Evolutionary conservation across 495 filamentous ascomycete genomes (phyloP).

Genomic region (Talaromyces proteolyticus): DNA sequence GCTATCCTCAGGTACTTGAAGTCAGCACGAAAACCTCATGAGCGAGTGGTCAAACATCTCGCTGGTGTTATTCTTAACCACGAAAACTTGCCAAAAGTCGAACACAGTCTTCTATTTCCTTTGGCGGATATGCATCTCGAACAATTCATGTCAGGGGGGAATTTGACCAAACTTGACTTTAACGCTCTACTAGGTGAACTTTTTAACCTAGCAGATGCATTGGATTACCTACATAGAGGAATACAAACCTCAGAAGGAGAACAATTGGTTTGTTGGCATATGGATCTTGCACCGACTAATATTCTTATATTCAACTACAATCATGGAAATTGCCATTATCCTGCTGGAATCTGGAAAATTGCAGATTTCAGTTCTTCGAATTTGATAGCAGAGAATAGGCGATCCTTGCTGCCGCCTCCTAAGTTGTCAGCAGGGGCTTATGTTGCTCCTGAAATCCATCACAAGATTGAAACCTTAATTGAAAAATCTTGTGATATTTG

Average conservation of each 20-base stretch:
- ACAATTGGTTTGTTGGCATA: slow-evolving; percentile 19
- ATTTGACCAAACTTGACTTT: not conserved
- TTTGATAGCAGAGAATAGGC: slow-evolving; percentile 2
- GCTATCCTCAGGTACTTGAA: not conserved
- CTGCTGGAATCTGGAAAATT: slow-evolving; percentile 20
- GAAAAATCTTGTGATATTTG: slow-evolving; percentile 14
- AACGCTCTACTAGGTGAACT: not conserved
- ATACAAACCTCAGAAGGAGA: slow-evolving; percentile 1
- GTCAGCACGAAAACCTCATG: not conserved
- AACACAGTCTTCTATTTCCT: not conserved
- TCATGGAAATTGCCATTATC: not conserved
- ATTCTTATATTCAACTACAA: slow-evolving; percentile 22
- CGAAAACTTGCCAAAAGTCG: not conserved
- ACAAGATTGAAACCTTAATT: slow-evolving; percentile 6
- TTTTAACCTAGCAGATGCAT: slow-evolving; percentile 10
- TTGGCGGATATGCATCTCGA: not conserved
- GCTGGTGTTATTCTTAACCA: not conserved
- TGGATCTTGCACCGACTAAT: slow-evolving; percentile 41
- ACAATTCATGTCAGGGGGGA: not conserved
- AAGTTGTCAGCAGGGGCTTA: slow-evolving; percentile 13
- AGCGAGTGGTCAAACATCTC: not conserved
- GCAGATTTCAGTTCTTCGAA: slow-evolving; percentile 24
- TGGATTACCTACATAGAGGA: slow-evolving; percentile 19
- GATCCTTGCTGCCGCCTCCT: not conserved
- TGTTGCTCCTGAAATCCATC: slow-evolving; percentile 14